Evolutionary conservation across 129 eudicot species (phyloP).

Genomic region (Pulicaria dysenterica): DNA sequence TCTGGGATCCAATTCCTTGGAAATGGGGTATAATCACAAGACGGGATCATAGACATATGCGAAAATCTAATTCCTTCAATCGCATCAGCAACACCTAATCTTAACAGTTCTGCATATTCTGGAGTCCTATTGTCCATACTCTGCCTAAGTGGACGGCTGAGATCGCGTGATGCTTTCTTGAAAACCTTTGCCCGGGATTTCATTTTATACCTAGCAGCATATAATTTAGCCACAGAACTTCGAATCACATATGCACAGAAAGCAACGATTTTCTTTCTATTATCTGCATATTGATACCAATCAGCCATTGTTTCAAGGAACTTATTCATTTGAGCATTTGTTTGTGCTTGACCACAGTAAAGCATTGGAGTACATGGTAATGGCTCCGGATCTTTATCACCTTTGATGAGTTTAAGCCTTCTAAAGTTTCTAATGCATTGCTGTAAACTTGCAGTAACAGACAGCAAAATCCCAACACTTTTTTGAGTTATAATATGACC

Average conservation of each 20-base stretch:
- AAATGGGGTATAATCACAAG: conserved; percentile 82
- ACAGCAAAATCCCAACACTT: conserved; percentile 85
- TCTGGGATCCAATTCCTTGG: conserved; percentile 85
- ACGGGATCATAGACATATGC: conserved; percentile 76
- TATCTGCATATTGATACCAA: conserved; percentile 96
- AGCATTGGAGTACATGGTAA: conserved; percentile 94
- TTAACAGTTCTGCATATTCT: conserved; percentile 77
- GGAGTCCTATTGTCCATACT: conserved; percentile 63
- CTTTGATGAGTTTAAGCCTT: conserved; percentile 68
- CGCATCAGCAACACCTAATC: conserved; percentile 86
- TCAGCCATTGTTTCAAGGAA: conserved; percentile 90
- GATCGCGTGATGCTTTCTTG: conserved; percentile 77
- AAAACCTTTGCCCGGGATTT: conserved; percentile 94
- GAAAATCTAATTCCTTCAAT: conserved; percentile 90
- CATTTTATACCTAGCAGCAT: conserved; percentile 92
- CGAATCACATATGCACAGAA: conserved; percentile 84
- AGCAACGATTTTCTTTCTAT: conserved; percentile 79
- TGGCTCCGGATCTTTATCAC: conserved; percentile 95
- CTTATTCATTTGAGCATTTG: conserved; percentile 95
- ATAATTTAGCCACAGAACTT: conserved; percentile 82
- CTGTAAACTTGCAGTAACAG: conserved; percentile 86
- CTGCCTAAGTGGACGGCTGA: conserved; percentile 79
- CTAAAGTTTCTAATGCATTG: conserved; percentile 84
- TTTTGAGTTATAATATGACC: conserved; percentile 86
- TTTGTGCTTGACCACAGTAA: conserved; percentile 93